Evolutionary conservation across 257 asterid genomes (phyloP), one percentile per base, ranked within the genome.

Genomic region (Fraxinus excelsior): DNA sequence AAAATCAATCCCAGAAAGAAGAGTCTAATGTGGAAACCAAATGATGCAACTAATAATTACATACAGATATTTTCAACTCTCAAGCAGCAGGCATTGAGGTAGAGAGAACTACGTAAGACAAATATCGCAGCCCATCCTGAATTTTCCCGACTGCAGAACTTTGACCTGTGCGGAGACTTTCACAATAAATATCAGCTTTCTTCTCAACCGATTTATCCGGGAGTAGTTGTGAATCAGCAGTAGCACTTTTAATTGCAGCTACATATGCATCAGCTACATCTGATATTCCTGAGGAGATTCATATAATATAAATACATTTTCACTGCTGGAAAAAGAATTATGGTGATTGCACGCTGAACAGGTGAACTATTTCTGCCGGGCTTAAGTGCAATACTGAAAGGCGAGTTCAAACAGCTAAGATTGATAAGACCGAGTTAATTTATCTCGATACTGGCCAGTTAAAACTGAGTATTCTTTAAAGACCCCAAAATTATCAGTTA

Each of bases 251-350:
- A 4, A 90, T 86, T 25, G 96, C 99, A 65, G 89, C 94, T 32
- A 84, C 64, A 81, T 90, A 93, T 35, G 96, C 92, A 79, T 95
- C 99, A 21, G 94, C 89, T 74, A 95, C 97, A 23, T 95, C 99
- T 31, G 97, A 88, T 85, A 95, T 88, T 82, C 97, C 99, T 95
- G 92, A 62, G 65, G 58, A 77, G 67, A 77, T 53, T 10, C 74
- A 62, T 2, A 3, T 62, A 2, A 62, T 11, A 62, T 62, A 8
- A 62, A 62, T 58, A 2, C 23, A 58, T 2, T 58, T 58, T 9
- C 67, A 58, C 31, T 18, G 21, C 25, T 18, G 62, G 62, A 53
- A 53, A 53, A 53, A 18, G 62, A 19, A 53, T 53, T 18, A 53
- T 13, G 3, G 25, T 5, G 62, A 53, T 53, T 53, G n/a, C 26